Base-by-base conservation (phyloP, 257 asterid species). In the Ballota nigra region DNA sequence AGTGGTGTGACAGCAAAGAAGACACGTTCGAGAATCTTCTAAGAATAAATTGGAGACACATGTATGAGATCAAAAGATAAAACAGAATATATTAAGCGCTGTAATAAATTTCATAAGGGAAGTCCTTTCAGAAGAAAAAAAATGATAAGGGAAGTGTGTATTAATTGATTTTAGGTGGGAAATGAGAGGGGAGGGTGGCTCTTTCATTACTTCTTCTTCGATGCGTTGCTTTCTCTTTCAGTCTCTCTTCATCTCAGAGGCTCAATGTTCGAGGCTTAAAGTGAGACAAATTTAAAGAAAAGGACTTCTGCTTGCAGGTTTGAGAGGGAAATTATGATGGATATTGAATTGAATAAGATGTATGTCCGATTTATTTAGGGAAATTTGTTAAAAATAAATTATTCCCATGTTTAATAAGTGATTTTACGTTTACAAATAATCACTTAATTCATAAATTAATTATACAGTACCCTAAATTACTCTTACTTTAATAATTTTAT, bases 201-300 rank as follows among this genome's bases (percentile, higher is more conserved):
- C 36, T 40, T 23, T 75, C 18, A 34, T 34, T 34, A 5, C 41
- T 5, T 34, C 75, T 74, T 73, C 76, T 60, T 64, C 77, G 87
- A 84, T 82, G 55, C 1, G 70, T 33, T 84, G 85, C 84, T 83
- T 64, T 84, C 85, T 76, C 38, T 78, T 74, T 77, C n/a, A n/a
- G n/a, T n/a, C n/a, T n/a, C n/a, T n/a, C n/a, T 40, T 40, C 7
- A 31, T 31, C 36, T 31, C 36, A 31, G 47, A 15, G 20, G 55
- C 19, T 47, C 22, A 47, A 0, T 47, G 22, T 15, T 16, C 49
- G n/a, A 41, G 49, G 16, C 49, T 41, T 5, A 41, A 41, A 45
- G 20, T 45, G 53, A 43, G 52, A 43, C 52, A 43, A 43, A 12
- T 43, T 45, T 45, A 45, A 12, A 66, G n/a, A n/a, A n/a, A 64